Evolutionary conservation across 2,329 filamentous ascomycete species (phyloP).

Genomic region (Neofusicoccum sp.): DNA sequence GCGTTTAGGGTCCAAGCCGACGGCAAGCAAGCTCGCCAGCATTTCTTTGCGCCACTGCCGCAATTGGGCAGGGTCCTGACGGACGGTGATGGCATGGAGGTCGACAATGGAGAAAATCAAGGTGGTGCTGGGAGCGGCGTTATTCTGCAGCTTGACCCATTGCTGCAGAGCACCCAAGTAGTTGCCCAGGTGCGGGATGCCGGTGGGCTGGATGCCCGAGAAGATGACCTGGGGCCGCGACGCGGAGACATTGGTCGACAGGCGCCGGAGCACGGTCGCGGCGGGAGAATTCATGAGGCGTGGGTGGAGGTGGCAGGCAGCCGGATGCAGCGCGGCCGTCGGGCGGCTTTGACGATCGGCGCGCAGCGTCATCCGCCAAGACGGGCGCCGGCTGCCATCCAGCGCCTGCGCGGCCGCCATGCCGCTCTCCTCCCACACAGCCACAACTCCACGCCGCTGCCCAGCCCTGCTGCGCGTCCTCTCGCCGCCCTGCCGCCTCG

Average conservation of each 20-base stretch:
- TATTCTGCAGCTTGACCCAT: conserved; percentile 80
- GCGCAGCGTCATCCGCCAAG: conserved; percentile 15
- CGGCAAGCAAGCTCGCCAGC: conserved; percentile 76
- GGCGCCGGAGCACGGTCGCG: background rate
- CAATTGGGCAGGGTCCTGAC: conserved; percentile 63
- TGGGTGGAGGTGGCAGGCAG: background rate
- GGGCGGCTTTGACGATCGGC: background rate
- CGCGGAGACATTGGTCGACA: background rate
- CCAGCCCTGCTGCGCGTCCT: background rate
- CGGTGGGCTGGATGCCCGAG: conserved; percentile 96
- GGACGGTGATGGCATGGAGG: conserved; percentile 84
- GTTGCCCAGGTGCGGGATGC: conserved; percentile 90
- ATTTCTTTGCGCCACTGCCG: conserved; percentile 67
- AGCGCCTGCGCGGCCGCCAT: conserved; percentile 4
- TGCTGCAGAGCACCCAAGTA: conserved; percentile 85
- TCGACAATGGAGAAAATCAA: conserved; percentile 88
- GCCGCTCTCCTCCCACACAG: conserved; percentile 6
- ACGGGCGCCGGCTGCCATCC: conserved; percentile 3
- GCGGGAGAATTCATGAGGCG: background rate
- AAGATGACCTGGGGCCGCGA: conserved; percentile 61
- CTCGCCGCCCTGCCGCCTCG: background rate
- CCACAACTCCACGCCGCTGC: conserved; percentile 8
- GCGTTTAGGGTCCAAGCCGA: conserved; percentile 76
- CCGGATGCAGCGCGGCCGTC: background rate
- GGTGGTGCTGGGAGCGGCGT: conserved; percentile 55